phyloP scores from a whole-genome alignment of 2,329 filamentous ascomycete species.

The Lachnum nothofagi region DNA sequence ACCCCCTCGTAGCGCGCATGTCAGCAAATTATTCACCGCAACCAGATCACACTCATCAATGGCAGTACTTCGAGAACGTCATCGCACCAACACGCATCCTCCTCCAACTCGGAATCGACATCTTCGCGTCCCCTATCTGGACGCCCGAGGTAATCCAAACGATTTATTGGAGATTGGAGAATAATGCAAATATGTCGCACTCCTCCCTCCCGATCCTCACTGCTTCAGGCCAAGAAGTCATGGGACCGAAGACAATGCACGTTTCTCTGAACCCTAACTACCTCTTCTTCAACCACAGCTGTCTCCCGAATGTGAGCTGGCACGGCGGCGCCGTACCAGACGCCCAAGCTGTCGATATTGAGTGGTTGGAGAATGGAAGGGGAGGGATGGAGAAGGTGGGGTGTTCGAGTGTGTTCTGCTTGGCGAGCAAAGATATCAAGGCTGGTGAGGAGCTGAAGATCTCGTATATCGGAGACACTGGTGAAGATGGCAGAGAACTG shows the following conservation, averaged over 20 bases:
- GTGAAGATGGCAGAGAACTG: background rate
- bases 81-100: constrained; percentile 22
- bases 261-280: constrained; percentile 24
- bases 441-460: constrained; percentile 29
- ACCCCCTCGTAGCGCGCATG: constrained; percentile 22
- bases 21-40: constrained; percentile 23
- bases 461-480: constrained; percentile 27
- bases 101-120: constrained; percentile 23
- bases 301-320: constrained; percentile 27
- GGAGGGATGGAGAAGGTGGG: constrained; percentile 19
- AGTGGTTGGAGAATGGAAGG: constrained; percentile 3
- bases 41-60: constrained; percentile 10
- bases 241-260: constrained; percentile 2
- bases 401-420: constrained; percentile 19
- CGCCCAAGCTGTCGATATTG: constrained; percentile 1
- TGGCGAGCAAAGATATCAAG: constrained; percentile 20
- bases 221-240: background rate
- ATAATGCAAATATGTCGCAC: constrained; percentile 24
- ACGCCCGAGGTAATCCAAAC: constrained; percentile 28
- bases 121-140: constrained; percentile 18
- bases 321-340: constrained; percentile 11
- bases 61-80: constrained; percentile 25
- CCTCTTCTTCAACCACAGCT: constrained; percentile 31
- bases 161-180: constrained; percentile 25
- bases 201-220: constrained; percentile 7